These are phyloP conservation scores for Beauveria sp. DNA, from an alignment of 2,329 filamentous ascomycete genomes.

Conservation along the genomic window DNA sequence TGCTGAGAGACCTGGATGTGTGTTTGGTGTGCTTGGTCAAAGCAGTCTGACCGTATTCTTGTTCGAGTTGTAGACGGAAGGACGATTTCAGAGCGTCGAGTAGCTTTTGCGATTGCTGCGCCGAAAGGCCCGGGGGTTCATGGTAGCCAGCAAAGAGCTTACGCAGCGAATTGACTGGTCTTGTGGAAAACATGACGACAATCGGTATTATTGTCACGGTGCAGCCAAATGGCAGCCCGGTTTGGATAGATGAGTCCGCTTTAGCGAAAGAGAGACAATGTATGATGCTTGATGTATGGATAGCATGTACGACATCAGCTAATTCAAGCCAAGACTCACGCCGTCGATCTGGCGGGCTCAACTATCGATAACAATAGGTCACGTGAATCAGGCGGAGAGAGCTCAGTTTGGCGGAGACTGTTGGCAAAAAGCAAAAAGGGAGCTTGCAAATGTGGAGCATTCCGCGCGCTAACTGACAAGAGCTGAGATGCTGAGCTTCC, in stretches of 20 bases:
- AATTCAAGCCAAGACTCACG: background rate
- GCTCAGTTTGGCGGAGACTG: background rate
- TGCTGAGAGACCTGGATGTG: conserved; percentile 12
- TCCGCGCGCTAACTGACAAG: background rate
- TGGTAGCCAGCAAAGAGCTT: conserved; percentile 37
- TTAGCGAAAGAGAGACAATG: background rate
- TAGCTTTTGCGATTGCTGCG: conserved; percentile 45
- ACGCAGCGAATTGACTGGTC: conserved; percentile 28
- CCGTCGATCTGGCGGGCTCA: background rate
- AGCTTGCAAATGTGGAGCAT: background rate
- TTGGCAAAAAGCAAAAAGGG: background rate
- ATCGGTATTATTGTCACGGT: background rate
- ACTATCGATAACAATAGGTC: conserved; percentile 4
- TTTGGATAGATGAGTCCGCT: no score
- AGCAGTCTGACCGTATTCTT: conserved; percentile 41
- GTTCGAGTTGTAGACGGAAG: conserved; percentile 51
- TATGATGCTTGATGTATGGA: background rate
- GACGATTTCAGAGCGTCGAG: conserved; percentile 49
- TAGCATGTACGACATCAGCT: background rate
- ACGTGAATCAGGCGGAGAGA: background rate
- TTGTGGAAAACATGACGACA: conserved; percentile 30
- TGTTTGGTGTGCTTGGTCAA: conserved; percentile 21
- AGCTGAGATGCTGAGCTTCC: background rate
- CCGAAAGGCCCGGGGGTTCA: conserved; percentile 43
- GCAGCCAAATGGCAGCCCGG: conserved; percentile 11